A percentile compares a stretch with the other conserved stretches of the same genome.
These are phyloP conservation scores for Malassezia equina DNA, from an alignment of 1,284 basidiomycete species.

Conservation along the genomic window DNA sequence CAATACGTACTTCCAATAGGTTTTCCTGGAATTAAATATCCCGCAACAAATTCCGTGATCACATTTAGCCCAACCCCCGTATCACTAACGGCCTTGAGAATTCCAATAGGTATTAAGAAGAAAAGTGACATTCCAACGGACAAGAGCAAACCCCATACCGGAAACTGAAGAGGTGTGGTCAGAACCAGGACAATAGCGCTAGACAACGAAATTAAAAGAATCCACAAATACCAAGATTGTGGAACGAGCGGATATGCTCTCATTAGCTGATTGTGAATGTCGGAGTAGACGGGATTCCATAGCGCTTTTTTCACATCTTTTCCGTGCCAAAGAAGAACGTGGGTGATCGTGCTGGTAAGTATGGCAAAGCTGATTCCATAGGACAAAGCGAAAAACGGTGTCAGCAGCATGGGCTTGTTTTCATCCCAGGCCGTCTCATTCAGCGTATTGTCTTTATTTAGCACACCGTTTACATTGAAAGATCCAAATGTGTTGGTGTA, in stretches of 20 bases:
- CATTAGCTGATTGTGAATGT: conserved; percentile 47
- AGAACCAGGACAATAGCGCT: conserved; percentile 50
- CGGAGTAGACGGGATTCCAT: conserved; percentile 41
- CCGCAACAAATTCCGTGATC: conserved; percentile 51
- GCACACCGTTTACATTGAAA: conserved; percentile 32
- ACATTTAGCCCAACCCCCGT: conserved; percentile 51
- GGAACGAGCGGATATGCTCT: conserved; percentile 40
- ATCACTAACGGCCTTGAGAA: conserved; percentile 52
- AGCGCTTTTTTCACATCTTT: conserved; percentile 51
- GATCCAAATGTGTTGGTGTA: conserved; percentile 39
- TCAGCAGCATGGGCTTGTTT: conserved; percentile 50
- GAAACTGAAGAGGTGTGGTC: conserved; percentile 51
- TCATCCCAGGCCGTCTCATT: conserved; percentile 49
- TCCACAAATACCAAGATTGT: conserved; percentile 40
- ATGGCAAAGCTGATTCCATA: conserved; percentile 52
- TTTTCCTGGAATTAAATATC: conserved; percentile 52
- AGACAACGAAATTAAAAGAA: conserved; percentile 33
- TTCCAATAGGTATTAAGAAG: conserved; percentile 50
- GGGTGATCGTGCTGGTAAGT: conserved; percentile 51
- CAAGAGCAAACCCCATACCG: conserved; percentile 51
- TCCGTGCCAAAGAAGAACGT: conserved; percentile 53
- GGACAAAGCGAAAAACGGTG: conserved; percentile 51
- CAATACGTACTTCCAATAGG: conserved; percentile 48
- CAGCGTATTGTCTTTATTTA: conserved; percentile 48
- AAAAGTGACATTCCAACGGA: conserved; percentile 50